Conservation (phyloP, 2,329 filamentous ascomycete species). For the Microthyrium microscopicum region DNA sequence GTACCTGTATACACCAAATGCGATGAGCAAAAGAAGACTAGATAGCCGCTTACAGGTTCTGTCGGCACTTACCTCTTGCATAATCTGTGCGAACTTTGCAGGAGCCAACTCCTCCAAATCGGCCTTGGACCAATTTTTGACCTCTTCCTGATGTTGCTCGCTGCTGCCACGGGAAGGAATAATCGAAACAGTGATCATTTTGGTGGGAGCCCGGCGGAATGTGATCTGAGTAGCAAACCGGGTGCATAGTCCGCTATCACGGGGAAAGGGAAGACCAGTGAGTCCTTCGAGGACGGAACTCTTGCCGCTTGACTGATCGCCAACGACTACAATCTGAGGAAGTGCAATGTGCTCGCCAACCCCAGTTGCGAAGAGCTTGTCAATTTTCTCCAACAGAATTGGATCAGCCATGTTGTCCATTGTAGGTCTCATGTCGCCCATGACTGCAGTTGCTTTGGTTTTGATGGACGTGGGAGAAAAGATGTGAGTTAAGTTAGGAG, state of each 20-base stretch:
- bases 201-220: conserved; percentile 18
- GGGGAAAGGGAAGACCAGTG: conserved; percentile 10
- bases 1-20: too few relatives aligned
- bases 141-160: neutral
- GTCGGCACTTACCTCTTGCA: conserved; percentile 4
- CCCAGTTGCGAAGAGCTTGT: conserved; percentile 19
- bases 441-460: neutral
- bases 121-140: neutral
- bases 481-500: too few relatives aligned
- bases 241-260: conserved; percentile 9
- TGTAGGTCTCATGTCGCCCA: neutral
- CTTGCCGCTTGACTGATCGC: conserved; percentile 13
- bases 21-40: too few relatives aligned
- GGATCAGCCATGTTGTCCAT: conserved; percentile 1
- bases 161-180: conserved; percentile 13
- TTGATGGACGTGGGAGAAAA: too few relatives aligned
- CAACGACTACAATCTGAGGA: conserved; percentile 13
- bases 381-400: conserved; percentile 13
- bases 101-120: neutral
- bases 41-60: too few relatives aligned
- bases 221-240: conserved; percentile 11
- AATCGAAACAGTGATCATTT: conserved; percentile 8
- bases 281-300: conserved; percentile 11
- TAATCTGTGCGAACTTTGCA: neutral
- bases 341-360: conserved; percentile 18